Conservation (phyloP, 202 grass and related monocot genomes). For the Setaria viridis region DNA sequence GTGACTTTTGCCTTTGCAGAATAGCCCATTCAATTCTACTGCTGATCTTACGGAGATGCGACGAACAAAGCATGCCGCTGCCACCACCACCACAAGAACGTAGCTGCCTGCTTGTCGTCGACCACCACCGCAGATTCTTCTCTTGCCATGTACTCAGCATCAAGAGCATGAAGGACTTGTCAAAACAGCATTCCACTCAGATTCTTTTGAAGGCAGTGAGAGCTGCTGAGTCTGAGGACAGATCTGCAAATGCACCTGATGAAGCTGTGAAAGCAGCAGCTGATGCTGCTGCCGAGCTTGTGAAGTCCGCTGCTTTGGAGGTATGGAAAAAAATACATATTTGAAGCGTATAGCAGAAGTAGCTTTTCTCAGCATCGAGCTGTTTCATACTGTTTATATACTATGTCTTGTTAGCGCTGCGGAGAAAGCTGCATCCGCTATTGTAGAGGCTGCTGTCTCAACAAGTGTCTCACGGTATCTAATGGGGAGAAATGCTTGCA, state of each 20-base stretch:
- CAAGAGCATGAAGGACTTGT: constrained; percentile 35
- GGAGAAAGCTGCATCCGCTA: constrained; percentile 80
- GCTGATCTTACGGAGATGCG: no score
- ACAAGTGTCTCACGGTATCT: constrained; percentile 90
- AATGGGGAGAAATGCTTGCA: constrained; percentile 39
- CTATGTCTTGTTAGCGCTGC: constrained; percentile 54
- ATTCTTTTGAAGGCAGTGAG: constrained; percentile 87
- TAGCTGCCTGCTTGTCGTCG: no score
- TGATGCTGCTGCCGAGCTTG: constrained; percentile 97
- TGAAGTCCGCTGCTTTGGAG: constrained; percentile 89
- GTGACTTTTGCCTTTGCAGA: no score
- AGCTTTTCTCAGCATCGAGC: constrained; percentile 26
- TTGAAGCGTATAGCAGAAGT: not conserved
- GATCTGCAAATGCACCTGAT: constrained; percentile 71
- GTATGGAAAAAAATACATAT: constrained; percentile 55
- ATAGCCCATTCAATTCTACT: no score
- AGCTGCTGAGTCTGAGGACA: constrained; percentile 92
- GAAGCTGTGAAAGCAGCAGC: constrained; percentile 96
- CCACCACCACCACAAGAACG: no score
- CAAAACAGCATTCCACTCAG: no score
- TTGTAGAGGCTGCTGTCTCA: constrained; percentile 89
- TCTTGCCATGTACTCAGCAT: constrained; percentile 39
- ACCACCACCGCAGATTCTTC: constrained; percentile 19
- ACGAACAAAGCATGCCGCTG: no score
- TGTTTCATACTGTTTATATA: constrained; percentile 16